Evolutionary conservation across 495 filamentous ascomycete species (phyloP).

Genomic region (Talaromyces stipitatus): DNA sequence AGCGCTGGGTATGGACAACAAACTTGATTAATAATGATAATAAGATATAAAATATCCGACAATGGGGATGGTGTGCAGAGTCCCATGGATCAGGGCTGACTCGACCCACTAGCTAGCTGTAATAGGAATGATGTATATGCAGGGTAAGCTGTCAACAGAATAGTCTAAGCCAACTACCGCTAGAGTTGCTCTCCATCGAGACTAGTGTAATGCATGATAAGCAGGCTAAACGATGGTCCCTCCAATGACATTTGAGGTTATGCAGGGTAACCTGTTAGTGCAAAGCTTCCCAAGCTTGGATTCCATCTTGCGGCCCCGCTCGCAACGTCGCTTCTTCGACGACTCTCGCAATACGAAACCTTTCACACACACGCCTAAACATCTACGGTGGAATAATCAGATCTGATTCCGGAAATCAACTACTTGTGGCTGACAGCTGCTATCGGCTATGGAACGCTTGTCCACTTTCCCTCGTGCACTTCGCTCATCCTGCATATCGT

Average conservation of each 20-base stretch:
- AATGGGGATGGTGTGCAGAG: not conserved
- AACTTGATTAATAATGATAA: too few species aligned
- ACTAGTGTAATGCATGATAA: not conserved
- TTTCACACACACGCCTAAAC: too few species aligned
- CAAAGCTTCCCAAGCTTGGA: too few species aligned
- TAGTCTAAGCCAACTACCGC: not conserved
- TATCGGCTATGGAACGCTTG: not conserved
- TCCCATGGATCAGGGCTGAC: too few species aligned
- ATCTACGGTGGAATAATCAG: too few species aligned
- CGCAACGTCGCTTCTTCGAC: too few species aligned
- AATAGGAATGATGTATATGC: not conserved
- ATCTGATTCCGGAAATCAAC: not conserved
- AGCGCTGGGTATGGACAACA: too few species aligned
- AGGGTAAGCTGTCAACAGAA: not conserved
- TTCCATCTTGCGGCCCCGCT: too few species aligned
- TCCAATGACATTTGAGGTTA: not conserved
- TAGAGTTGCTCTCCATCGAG: not conserved
- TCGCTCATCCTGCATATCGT: not conserved
- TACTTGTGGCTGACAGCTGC: not conserved
- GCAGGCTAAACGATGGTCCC: not conserved
- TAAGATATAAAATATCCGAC: too few species aligned
- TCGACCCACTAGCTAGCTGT: not conserved
- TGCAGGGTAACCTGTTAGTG: not conserved
- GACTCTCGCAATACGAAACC: too few species aligned
- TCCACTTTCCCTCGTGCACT: not conserved